A percentile compares a stretch with the other conserved stretches of the same genome.
Evolutionary conservation across 805 yeast genomes (phyloP).

Genomic region (Torulaspora gathmanii): DNA sequence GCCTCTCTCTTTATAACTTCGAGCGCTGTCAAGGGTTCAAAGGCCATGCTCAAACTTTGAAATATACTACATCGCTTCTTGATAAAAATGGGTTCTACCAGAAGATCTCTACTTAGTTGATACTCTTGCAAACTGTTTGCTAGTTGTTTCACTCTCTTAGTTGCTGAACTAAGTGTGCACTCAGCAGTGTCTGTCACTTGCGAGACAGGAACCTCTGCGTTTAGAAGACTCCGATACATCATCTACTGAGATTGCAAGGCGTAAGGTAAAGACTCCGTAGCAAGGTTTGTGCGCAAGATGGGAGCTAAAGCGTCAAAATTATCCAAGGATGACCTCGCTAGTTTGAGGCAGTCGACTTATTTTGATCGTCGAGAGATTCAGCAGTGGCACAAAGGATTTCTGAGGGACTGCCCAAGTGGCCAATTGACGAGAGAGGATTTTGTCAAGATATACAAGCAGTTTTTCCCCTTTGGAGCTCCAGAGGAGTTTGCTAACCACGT

Average conservation of each 20-base stretch:
- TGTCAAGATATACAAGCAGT: slow-evolving; percentile 87
- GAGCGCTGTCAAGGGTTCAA: too few species aligned
- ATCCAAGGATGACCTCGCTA: slow-evolving; percentile 82
- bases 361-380: slow-evolving; percentile 92
- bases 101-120: neutral
- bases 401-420: slow-evolving; percentile 90
- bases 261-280: neutral
- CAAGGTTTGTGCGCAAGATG: slow-evolving; percentile 45
- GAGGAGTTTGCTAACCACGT: slow-evolving; percentile 83
- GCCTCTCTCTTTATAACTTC: too few species aligned
- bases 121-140: neutral
- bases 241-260: neutral
- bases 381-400: slow-evolving; percentile 97
- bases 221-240: neutral
- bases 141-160: neutral
- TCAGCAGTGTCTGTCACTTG: neutral
- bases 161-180: neutral
- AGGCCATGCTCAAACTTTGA: too few species aligned
- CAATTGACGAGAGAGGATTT: slow-evolving; percentile 83
- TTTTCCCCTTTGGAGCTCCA: slow-evolving; percentile 98
- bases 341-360: slow-evolving; percentile 78
- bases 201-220: neutral
- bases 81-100: neutral
- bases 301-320: slow-evolving; percentile 93
- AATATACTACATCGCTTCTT: too few species aligned